phyloP scores from a whole-genome alignment of 352 stramenopile genomes.

The Nothophytophthora sp. region DNA sequence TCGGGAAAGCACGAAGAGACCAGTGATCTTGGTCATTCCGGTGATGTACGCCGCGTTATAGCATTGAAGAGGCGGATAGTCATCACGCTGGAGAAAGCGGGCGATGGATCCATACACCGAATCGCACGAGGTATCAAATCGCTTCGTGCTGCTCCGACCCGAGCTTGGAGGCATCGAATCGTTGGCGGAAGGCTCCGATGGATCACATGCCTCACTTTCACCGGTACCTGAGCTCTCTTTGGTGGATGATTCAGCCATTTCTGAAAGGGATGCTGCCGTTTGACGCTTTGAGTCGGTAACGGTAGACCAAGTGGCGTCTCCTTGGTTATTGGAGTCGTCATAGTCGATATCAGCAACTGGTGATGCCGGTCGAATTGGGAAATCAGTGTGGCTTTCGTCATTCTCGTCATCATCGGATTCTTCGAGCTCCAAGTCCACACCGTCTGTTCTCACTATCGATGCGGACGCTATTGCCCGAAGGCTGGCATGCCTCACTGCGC shows the following conservation, averaged over 20 bases:
- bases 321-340: constrained; percentile 40
- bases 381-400: too few relatives aligned
- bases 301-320: background rate
- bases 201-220: constrained; percentile 2
- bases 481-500: constrained; percentile 4
- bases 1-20: constrained; percentile 57
- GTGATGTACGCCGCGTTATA: constrained; percentile 61
- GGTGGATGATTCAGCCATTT: too few relatives aligned
- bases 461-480: background rate
- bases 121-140: constrained; percentile 52
- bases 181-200: background rate
- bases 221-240: background rate
- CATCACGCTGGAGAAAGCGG: constrained; percentile 62
- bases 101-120: constrained; percentile 57
- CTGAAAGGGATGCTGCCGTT: too few relatives aligned
- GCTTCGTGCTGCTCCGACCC: constrained; percentile 9
- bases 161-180: constrained; percentile 18
- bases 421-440: background rate
- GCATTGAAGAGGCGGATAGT: constrained; percentile 59
- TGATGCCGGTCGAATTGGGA: background rate
- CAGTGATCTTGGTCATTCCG: constrained; percentile 59
- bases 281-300: background rate
- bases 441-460: background rate
- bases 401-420: constrained; percentile 20
- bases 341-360: constrained; percentile 16